Evolutionary conservation across 139 green algal species (phyloP).

Genomic region (Tetraselmis striata): DNA sequence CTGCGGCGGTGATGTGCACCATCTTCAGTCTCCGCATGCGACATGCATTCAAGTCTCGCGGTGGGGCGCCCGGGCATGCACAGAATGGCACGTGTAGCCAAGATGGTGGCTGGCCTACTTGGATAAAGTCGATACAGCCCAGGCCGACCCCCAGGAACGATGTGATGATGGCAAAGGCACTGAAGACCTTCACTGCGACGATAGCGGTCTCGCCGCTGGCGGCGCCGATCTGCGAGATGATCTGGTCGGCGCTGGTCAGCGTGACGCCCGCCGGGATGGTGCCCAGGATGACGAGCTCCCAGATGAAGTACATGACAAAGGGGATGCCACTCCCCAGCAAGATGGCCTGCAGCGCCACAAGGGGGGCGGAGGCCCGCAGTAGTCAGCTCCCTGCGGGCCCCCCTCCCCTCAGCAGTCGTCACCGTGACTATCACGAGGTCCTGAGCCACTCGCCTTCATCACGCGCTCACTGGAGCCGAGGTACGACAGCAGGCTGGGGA

Average conservation of each 20-base stretch:
- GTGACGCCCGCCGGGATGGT: neutral
- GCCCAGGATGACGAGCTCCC: conserved; percentile 13
- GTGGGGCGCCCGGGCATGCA: no score
- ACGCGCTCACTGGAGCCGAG: conserved; percentile 1
- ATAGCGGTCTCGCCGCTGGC: neutral
- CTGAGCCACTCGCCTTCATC: neutral
- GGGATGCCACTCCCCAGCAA: neutral
- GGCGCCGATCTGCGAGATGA: conserved; percentile 5
- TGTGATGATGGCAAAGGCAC: conserved; percentile 19
- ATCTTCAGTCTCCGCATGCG: no score
- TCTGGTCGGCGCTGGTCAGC: neutral
- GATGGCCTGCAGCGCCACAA: neutral
- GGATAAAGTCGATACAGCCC: conserved; percentile 17
- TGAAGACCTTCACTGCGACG: conserved; percentile 9
- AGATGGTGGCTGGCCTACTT: neutral
- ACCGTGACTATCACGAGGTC: neutral
- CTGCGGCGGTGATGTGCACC: neutral
- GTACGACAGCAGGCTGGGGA: conserved; percentile 9
- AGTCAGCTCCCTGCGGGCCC: no score
- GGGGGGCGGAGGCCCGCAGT: no score
- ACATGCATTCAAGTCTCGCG: no score
- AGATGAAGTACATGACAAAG: neutral
- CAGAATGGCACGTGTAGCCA: neutral
- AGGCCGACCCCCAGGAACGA: conserved; percentile 14
- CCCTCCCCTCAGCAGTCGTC: no score